Conservation (phyloP, 169 alveolate genomes). For the Plasmodium sp. region DNA sequence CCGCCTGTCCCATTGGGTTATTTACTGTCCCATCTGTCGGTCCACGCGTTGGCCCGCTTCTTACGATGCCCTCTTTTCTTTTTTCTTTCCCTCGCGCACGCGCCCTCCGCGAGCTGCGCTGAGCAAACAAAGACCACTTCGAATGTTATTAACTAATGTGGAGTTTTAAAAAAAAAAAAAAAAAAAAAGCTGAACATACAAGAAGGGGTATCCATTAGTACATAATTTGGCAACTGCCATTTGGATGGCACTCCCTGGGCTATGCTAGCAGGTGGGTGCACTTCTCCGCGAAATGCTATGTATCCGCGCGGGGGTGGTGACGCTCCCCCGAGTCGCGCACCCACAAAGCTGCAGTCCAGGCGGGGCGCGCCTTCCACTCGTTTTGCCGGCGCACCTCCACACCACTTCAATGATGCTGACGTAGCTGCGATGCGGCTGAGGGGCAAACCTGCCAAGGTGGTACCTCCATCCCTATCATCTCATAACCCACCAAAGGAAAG, state of each 20-base stretch:
- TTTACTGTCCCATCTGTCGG: no score
- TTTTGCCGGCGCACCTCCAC: neutral
- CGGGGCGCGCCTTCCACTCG: neutral
- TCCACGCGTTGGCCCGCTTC: neutral
- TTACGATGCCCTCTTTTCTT: neutral
- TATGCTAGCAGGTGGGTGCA: neutral
- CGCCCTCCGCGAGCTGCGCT: neutral
- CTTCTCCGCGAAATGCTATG: neutral
- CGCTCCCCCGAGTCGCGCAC: neutral
- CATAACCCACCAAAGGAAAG: neutral
- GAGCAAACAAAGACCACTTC: neutral
- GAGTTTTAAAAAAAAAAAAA: neutral
- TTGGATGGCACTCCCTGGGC: neutral
- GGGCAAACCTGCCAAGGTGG: neutral
- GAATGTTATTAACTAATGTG: neutral
- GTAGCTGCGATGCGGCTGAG: neutral
- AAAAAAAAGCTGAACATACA: neutral
- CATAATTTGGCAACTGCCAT: neutral
- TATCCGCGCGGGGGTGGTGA: neutral
- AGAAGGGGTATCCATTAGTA: neutral
- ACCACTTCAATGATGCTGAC: neutral
- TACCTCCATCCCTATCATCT: neutral
- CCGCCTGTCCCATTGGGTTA: neutral
- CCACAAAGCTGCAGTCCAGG: neutral
- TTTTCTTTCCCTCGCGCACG: neutral